Evolutionary conservation across 73 alveolate species (phyloP), one percentile per base, ranked within the genome.

Genomic region (Tetrahymena elliotti): DNA sequence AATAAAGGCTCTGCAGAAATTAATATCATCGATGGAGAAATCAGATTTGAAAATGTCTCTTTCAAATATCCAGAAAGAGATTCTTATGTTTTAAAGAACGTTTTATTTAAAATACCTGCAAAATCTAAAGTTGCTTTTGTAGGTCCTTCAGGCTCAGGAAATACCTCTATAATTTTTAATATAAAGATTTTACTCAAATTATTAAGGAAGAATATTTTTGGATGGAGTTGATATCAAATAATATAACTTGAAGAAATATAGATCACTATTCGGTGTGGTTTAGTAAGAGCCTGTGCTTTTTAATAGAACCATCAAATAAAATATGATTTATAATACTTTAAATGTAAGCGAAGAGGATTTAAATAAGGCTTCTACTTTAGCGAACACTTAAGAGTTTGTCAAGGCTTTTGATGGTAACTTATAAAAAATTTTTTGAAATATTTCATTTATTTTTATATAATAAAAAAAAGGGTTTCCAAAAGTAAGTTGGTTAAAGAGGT

Each of bases 281-380:
- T 97, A 98, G 94, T 99, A 99, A 98, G 99, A 99, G 83, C 99
- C 99, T 18, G 96, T 97, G 38, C 96, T 98, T 68, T 98, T 98
- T 95, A 96, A 97, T 95, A 94, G 98, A 37, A 53, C 99, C 3
- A 98, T 99, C 22, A 93, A 95, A 53, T 99, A 98, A 54, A 99
- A 99, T 97, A 99, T 99, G 38, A 83, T 92, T 39, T 98, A 98
- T 83, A 99, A 99, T 18, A 93, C 97, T 83, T 97, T 94, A 22
- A 38, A 94, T 54, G 97, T 98, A 34, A 94, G 97, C 34, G 96
- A 84, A 16, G 88, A 96, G 95, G 97, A 97, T 82, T 97, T 98
- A 82, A 98, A 94, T 37, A 93, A 93, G 16, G 98, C 97, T 16
- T 95, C 98, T 41, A 84, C 95, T 38, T 93, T 93, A 93, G 97